Evolutionary conservation across 208 protist genomes (phyloP).

Genomic region (Acanthamoeba triangularis): DNA sequence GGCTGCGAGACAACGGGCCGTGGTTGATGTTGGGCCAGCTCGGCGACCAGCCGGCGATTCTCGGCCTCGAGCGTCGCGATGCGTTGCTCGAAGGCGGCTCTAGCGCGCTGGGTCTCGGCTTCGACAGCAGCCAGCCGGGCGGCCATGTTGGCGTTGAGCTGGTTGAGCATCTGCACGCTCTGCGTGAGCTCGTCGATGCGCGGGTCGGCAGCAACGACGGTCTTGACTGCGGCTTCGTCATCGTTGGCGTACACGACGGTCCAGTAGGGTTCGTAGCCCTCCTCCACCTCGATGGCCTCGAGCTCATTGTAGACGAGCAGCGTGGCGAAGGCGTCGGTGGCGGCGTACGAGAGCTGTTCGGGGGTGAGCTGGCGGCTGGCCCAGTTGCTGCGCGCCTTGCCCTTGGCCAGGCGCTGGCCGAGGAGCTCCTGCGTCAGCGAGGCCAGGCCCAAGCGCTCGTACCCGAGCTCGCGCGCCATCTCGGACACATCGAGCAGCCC

Average conservation of each 20-base stretch:
- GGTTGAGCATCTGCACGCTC: neutral
- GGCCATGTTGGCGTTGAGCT: neutral
- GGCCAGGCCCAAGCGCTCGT: neutral
- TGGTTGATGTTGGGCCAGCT: neutral
- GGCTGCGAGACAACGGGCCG: neutral
- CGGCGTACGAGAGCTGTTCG: neutral
- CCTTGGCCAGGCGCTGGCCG: neutral
- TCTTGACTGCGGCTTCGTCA: neutral
- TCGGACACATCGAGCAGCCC: neutral
- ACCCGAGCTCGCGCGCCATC: constrained; percentile 1
- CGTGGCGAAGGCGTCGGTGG: constrained; percentile 8
- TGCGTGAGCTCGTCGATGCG: neutral
- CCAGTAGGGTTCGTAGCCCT: constrained; percentile 5
- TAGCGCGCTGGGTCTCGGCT: neutral
- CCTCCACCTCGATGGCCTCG: constrained; percentile 8
- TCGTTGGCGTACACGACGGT: neutral
- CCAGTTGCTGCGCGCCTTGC: constrained; percentile 19
- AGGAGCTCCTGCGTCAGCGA: neutral
- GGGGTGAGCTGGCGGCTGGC: neutral
- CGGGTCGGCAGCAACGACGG: neutral
- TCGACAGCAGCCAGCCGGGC: neutral
- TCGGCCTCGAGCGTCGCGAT: neutral
- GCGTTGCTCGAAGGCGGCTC: neutral
- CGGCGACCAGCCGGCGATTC: neutral
- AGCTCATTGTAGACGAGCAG: constrained; percentile 34